Percentiles rank a stretch among this genome's conserved stretches.
Conservation (phyloP, 1,284 basidiomycete genomes). For the Ganoderma resinaceum region DNA sequence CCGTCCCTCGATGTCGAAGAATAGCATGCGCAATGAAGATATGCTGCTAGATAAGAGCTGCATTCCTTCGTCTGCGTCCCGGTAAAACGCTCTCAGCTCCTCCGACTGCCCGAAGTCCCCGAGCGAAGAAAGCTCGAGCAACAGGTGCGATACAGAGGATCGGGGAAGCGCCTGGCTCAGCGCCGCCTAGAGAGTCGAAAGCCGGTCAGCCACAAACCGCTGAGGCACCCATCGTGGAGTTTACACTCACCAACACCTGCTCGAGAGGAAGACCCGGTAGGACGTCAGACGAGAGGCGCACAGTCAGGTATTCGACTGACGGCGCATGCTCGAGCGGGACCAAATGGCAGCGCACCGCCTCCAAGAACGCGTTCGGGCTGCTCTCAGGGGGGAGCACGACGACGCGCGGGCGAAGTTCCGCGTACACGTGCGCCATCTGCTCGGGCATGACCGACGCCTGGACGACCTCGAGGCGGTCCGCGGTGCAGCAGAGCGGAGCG, state of each 20-base stretch:
- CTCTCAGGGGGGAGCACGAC: neutral
- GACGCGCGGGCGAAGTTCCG: neutral
- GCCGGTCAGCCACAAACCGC: neutral
- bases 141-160: neutral
- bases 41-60: neutral
- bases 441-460: neutral
- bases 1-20: neutral
- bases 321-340: neutral
- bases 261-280: neutral
- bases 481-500: neutral
- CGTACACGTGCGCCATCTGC: neutral
- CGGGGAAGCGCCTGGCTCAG: neutral
- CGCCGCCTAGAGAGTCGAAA: neutral
- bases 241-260: neutral
- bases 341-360: neutral
- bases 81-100: neutral
- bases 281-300: neutral
- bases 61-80: neutral
- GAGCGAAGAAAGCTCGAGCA: neutral
- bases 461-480: neutral
- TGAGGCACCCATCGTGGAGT: neutral
- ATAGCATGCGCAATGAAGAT: neutral
- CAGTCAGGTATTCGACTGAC: neutral
- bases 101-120: neutral
- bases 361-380: neutral